These are phyloP conservation scores for Suillus plorans DNA, from an alignment of 768 basidiomycete species.

Conservation along the genomic window DNA sequence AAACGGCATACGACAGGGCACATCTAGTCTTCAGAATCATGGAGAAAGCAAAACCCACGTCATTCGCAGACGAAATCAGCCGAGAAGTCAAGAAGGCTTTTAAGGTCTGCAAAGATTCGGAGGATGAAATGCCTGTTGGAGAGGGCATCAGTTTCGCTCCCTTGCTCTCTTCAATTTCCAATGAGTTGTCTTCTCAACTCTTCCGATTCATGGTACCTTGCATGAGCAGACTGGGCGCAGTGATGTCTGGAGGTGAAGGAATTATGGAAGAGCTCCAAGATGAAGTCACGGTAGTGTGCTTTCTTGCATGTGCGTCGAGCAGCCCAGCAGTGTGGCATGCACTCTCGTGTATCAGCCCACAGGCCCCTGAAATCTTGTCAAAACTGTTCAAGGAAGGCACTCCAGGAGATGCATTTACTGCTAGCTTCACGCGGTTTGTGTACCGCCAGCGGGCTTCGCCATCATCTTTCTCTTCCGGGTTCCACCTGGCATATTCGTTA, in stretches of 20 bases:
- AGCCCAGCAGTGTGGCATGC: background rate
- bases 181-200: conserved; percentile 15
- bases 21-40: background rate
- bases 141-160: background rate
- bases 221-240: conserved; percentile 13
- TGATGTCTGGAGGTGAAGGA: background rate
- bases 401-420: background rate
- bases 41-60: background rate
- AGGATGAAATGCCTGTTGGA: background rate
- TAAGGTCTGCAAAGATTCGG: background rate
- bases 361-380: background rate
- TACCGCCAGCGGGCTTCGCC: conserved; percentile 19
- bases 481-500: background rate
- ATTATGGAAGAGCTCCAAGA: conserved; percentile 3
- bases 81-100: background rate
- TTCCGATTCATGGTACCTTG: conserved; percentile 28
- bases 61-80: background rate
- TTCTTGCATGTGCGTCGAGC: background rate
- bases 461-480: background rate
- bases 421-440: conserved; percentile 32
- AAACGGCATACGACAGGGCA: background rate
- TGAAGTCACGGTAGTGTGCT: background rate
- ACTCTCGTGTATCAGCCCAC: background rate
- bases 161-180: background rate
- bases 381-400: background rate